A percentile compares a stretch with the other conserved stretches of the same genome.
Evolutionary conservation across 2,329 filamentous ascomycete species (phyloP).

Genomic region (Metarhizium guizhouense): DNA sequence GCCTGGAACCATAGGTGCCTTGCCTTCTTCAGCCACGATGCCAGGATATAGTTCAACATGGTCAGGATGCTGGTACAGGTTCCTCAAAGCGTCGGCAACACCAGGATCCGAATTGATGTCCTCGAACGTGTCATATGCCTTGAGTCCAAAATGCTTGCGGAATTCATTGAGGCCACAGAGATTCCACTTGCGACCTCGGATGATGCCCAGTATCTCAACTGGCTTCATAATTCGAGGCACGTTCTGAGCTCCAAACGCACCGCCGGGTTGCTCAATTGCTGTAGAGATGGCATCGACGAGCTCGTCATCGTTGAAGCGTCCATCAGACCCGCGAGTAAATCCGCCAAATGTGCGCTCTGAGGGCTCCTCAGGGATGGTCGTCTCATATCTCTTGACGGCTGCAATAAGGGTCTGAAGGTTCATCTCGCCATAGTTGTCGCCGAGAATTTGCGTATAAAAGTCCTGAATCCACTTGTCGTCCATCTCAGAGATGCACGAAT

Average conservation of each 20-base stretch:
- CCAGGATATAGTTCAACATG: conserved; percentile 75
- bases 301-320: conserved; percentile 66
- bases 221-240: conserved; percentile 66
- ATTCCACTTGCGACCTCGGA: conserved; percentile 70
- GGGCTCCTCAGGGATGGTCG: conserved; percentile 55
- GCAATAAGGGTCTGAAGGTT: conserved; percentile 50
- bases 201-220: conserved; percentile 72
- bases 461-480: conserved; percentile 76
- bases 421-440: conserved; percentile 44
- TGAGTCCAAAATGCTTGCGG: conserved; percentile 70
- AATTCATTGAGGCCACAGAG: conserved; percentile 77
- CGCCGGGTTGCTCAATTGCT: conserved; percentile 68
- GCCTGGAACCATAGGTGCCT: conserved; percentile 63
- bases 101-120: conserved; percentile 74
- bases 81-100: conserved; percentile 54
- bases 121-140: conserved; percentile 68
- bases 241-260: conserved; percentile 64
- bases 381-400: conserved; percentile 55
- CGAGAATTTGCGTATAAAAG: conserved; percentile 54
- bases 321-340: conserved; percentile 55
- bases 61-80: conserved; percentile 70
- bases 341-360: conserved; percentile 58
- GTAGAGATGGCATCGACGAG: conserved; percentile 60
- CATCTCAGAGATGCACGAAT: conserved; percentile 61
- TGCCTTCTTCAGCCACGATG: conserved; percentile 66